Conservation (phyloP, 2,329 filamentous ascomycete genomes). For the Fusarium globosum region DNA sequence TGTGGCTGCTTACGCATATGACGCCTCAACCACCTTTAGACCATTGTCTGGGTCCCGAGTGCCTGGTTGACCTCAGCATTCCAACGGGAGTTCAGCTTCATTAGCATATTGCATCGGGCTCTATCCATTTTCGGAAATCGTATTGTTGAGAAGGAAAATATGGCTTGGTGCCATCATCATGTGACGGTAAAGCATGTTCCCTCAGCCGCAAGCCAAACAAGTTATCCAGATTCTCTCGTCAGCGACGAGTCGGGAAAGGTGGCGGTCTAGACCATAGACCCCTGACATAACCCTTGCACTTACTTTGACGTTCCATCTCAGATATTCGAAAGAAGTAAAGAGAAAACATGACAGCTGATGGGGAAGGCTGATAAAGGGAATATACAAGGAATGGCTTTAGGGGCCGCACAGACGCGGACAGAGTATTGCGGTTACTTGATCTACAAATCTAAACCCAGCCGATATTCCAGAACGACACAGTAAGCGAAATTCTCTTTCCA, state of each 20-base stretch:
- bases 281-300: background rate
- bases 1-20: background rate
- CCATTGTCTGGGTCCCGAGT: background rate
- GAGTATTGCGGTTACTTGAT: background rate
- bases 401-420: background rate
- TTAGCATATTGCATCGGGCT: no score
- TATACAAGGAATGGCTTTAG: background rate
- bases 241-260: background rate
- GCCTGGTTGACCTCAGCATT: background rate
- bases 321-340: background rate
- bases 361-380: background rate
- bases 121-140: background rate
- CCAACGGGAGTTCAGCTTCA: fast-evolving
- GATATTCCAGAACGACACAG: background rate
- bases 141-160: no score
- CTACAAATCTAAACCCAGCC: background rate
- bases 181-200: background rate
- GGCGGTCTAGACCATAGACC: background rate
- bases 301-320: background rate
- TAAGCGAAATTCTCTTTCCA: fast-evolving
- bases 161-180: background rate
- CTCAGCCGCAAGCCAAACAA: background rate
- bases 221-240: background rate
- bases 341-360: background rate
- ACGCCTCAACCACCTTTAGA: background rate